Evolutionary conservation across 1,139 yeast genomes (phyloP).

Genomic region (Hyphopichia wangnamkhiaoensis): DNA sequence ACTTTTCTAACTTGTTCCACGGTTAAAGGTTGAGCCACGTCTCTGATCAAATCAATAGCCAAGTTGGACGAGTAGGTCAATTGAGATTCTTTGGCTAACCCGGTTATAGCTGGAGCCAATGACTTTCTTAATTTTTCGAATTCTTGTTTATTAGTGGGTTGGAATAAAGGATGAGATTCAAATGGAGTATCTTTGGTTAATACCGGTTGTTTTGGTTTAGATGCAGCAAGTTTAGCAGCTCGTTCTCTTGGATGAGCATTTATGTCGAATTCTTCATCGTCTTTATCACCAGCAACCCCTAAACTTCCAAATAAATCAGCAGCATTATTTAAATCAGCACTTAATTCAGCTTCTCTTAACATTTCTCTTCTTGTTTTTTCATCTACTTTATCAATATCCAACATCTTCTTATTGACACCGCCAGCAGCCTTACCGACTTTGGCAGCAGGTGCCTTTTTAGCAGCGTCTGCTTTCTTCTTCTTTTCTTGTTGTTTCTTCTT

Average conservation of each 20-base stretch:
- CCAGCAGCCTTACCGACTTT: slow-evolving; percentile 40
- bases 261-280: slow-evolving; percentile 33
- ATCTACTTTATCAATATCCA: slow-evolving; percentile 65
- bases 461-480: slow-evolving; percentile 45
- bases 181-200: slow-evolving; percentile 70
- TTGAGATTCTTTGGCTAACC: slow-evolving; percentile 61
- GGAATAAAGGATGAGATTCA: slow-evolving; percentile 74
- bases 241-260: slow-evolving; percentile 68
- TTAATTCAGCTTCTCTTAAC: slow-evolving; percentile 75
- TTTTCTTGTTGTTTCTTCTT: slow-evolving; percentile 45
- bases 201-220: slow-evolving; percentile 31
- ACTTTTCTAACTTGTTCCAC: slow-evolving; percentile 86
- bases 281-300: slow-evolving; percentile 58
- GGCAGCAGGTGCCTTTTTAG: slow-evolving; percentile 43
- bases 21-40: slow-evolving; percentile 75
- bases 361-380: slow-evolving; percentile 70
- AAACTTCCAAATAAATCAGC: slow-evolving; percentile 87
- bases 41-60: slow-evolving; percentile 85
- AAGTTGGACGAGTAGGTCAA: slow-evolving; percentile 72
- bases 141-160: slow-evolving; percentile 77
- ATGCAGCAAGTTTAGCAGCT: slow-evolving; percentile 51
- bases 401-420: slow-evolving; percentile 27
- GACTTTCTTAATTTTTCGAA: slow-evolving; percentile 83
- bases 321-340: slow-evolving; percentile 87
- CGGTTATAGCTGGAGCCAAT: slow-evolving; percentile 64